phyloP scores from a whole-genome alignment of 1,284 basidiomycete species.

The Lignosus rhinocerotis region DNA sequence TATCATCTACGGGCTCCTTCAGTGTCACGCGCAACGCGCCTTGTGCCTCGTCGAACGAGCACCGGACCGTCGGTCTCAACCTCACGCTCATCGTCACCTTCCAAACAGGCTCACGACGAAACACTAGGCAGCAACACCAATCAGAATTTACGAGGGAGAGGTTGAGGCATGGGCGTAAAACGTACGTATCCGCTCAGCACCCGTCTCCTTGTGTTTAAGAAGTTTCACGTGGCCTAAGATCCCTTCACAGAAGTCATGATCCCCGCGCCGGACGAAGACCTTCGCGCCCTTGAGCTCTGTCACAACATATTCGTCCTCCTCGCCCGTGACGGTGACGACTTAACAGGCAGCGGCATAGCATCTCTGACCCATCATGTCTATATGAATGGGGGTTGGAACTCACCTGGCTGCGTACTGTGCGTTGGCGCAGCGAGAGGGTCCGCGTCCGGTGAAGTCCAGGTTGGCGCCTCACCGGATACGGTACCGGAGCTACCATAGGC shows the following conservation, averaged over 20 bases:
- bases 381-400: background rate
- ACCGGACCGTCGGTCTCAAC: constrained; percentile 51
- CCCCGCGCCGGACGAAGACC: constrained; percentile 61
- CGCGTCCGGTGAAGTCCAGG: background rate
- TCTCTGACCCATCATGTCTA: too few species aligned
- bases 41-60: constrained; percentile 56
- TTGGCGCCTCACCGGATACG: background rate
- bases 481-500: background rate
- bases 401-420: constrained; percentile 22
- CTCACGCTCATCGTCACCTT: constrained; percentile 68
- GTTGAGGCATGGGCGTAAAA: constrained; percentile 13
- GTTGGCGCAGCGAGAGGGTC: constrained; percentile 23
- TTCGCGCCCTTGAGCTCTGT: constrained; percentile 60
- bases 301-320: constrained; percentile 58
- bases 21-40: constrained; percentile 54
- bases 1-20: constrained; percentile 44
- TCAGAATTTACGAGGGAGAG: background rate
- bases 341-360: background rate
- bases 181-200: constrained; percentile 48
- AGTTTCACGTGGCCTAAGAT: constrained; percentile 63
- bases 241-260: constrained; percentile 56
- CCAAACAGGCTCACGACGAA: constrained; percentile 66
- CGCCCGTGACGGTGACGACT: constrained; percentile 51
- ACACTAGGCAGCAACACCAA: constrained; percentile 41
- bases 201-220: constrained; percentile 44